Evolutionary conservation across 2,329 filamentous ascomycete genomes (phyloP).

Genomic region (Trichoderma simmonsii): DNA sequence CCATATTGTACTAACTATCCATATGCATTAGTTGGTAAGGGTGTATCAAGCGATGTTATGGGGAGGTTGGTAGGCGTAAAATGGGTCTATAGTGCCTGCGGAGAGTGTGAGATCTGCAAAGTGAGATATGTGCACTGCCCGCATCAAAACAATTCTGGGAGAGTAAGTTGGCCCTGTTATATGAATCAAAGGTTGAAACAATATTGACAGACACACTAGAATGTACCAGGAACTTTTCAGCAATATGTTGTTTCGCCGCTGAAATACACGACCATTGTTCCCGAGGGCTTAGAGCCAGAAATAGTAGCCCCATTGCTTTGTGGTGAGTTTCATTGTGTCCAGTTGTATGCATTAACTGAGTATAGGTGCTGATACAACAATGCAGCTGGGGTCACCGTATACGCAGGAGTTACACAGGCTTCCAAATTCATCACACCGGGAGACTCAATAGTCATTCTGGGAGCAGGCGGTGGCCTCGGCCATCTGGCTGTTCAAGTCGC

Average conservation of each 20-base stretch:
- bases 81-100: conserved; percentile 3
- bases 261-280: conserved; percentile 1
- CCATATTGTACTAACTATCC: not conserved
- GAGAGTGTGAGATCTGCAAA: conserved; percentile 5
- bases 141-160: conserved; percentile 4
- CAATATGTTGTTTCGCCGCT: conserved; percentile 9
- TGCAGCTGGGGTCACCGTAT: conserved; percentile 11
- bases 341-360: not conserved
- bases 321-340: not conserved
- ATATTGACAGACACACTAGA: not conserved
- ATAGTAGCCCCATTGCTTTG: conserved; percentile 12
- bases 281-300: conserved; percentile 1
- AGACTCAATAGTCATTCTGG: conserved; percentile 5
- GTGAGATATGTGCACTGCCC: not conserved
- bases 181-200: not conserved
- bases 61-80: conserved; percentile 4
- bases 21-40: not conserved
- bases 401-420: not conserved
- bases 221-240: conserved; percentile 1
- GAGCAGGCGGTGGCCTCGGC: conserved; percentile 9
- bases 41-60: not conserved
- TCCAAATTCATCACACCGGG: conserved; percentile 1
- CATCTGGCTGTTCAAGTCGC: conserved; percentile 1
- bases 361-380: not conserved
- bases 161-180: not conserved